These are phyloP conservation scores for Pichia nanzhaoensis DNA, from an alignment of 805 yeast species.

Conservation along the genomic window DNA sequence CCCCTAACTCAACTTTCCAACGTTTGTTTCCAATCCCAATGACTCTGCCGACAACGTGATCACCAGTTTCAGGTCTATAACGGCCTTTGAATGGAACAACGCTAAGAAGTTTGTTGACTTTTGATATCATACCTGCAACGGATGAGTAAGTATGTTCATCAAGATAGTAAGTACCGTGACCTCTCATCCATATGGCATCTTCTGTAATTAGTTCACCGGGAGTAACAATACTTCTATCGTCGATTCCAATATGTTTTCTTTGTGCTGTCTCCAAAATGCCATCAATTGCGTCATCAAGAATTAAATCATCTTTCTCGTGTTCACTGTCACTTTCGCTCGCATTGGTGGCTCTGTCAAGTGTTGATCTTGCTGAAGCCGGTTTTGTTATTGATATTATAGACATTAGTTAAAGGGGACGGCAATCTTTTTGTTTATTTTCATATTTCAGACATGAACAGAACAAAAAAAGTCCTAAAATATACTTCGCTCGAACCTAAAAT, in stretches of 20 bases:
- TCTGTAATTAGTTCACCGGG: constrained; percentile 97
- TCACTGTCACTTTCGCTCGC: constrained; percentile 1
- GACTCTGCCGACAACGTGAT: constrained; percentile 88
- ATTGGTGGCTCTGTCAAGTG: constrained; percentile 10
- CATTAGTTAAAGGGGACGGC: too few species aligned
- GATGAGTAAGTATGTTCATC: constrained; percentile 76
- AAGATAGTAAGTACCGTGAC: constrained; percentile 89
- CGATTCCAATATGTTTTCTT: constrained; percentile 5
- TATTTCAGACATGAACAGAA: too few species aligned
- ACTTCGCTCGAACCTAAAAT: too few species aligned
- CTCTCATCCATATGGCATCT: constrained; percentile 97
- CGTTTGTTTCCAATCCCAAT: constrained; percentile 90
- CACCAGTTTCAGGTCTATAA: constrained; percentile 93
- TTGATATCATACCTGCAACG: constrained; percentile 83
- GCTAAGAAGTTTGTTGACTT: constrained; percentile 80
- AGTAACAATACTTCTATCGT: constrained; percentile 50
- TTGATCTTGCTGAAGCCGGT: constrained; percentile 11
- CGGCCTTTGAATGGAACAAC: constrained; percentile 83
- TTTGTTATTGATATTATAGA: constrained; percentile 26
- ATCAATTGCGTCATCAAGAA: constrained; percentile 18
- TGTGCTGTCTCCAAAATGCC: constrained; percentile 10
- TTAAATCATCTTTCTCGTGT: constrained; percentile 16
- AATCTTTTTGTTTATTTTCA: too few species aligned
- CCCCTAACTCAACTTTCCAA: constrained; percentile 97
- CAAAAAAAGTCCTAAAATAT: too few species aligned